Evolutionary conservation across 1,284 basidiomycete species (phyloP), one percentile per base, ranked within the genome.

Genomic region (Trichosporon coremiiforme): DNA sequence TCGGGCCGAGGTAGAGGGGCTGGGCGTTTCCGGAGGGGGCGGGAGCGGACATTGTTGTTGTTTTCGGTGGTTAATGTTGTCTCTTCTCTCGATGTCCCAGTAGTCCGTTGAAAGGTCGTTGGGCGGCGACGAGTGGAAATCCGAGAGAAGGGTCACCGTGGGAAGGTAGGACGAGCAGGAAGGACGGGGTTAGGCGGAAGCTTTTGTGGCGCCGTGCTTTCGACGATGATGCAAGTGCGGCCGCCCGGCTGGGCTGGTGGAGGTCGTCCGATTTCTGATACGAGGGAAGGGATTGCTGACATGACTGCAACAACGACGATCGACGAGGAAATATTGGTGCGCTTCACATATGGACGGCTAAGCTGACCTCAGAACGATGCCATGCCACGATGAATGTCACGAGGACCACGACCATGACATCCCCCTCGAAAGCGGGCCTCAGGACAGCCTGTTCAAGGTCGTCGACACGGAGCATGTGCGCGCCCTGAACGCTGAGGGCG

Each of bases 381-480:
- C 57, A 7, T 60, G 69, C 4, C 75, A 78, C 63, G 73, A 72
- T 47, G 68, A 71, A 13, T 75, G 67, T 4, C 75, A 77, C 33
- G 71, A 76, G 33, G 78, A 73, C n/a, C 80, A 83, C 71, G 77
- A 76, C 29, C 80, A 83, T 67, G 82, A 83, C 60, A 77, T 80
- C 6, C 83, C 83, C 2, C 73, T 81, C 9, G 73, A 74, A 31
- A 71, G 77, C 4, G 82, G 82, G 25, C 82, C 82, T 3, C 68
- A 77, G n/a, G 81, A 80, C 64, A 76, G 73, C 36, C 74, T 84
- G 15, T 84, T 74, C 69, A 22, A 62, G 15, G 78, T 81, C 57
- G 77, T 84, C 29, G 82, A 84, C 68, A 67, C 78, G 20, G 75
- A 76, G 22, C 76, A 84, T 68, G 83, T 84, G n/a, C 73, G 72